Percentiles rank a stretch among this genome's conserved stretches.
These are phyloP conservation scores for Myxozyma kluyveri DNA, from an alignment of 805 yeast genomes.

Conservation along the genomic window DNA sequence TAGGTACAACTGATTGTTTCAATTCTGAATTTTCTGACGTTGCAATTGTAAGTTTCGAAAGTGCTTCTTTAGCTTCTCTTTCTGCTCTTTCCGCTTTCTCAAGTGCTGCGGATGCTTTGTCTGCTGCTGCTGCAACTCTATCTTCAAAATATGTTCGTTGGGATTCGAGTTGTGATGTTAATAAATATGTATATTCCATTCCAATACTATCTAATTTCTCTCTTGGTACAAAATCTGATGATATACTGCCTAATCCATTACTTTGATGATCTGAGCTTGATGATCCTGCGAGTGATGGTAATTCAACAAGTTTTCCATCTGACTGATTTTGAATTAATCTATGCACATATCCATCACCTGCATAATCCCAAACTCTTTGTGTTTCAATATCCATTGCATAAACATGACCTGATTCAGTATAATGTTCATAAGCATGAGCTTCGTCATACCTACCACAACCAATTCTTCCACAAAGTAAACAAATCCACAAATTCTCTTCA, in stretches of 20 bases:
- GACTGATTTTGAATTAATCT: conserved; percentile 76
- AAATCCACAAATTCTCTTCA: conserved; percentile 73
- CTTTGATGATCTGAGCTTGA: background rate
- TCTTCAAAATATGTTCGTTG: conserved; percentile 80
- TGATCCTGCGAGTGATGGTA: conserved; percentile 45
- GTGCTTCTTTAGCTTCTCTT: conserved; percentile 28
- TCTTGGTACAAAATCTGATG: conserved; percentile 21
- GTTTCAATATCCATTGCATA: conserved; percentile 84
- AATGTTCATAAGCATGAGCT: conserved; percentile 84
- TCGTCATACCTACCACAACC: conserved; percentile 87
- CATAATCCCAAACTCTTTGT: conserved; percentile 93
- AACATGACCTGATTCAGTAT: conserved; percentile 72
- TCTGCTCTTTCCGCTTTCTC: conserved; percentile 30
- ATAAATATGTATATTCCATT: conserved; percentile 73
- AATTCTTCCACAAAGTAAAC: conserved; percentile 85
- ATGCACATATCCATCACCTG: conserved; percentile 87
- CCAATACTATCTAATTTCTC: conserved; percentile 58
- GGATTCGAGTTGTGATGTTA: conserved; percentile 77
- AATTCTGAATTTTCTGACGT: conserved; percentile 12
- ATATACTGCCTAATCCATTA: background rate
- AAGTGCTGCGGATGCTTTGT: conserved; percentile 31
- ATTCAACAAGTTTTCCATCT: conserved; percentile 86
- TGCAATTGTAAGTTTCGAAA: conserved; percentile 3
- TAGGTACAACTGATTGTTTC: conserved; percentile 7
- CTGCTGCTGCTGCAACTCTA: conserved; percentile 42